These are phyloP conservation scores for Penicillium glabrum DNA, from an alignment of 2,329 filamentous ascomycete species.

Conservation along the genomic window DNA sequence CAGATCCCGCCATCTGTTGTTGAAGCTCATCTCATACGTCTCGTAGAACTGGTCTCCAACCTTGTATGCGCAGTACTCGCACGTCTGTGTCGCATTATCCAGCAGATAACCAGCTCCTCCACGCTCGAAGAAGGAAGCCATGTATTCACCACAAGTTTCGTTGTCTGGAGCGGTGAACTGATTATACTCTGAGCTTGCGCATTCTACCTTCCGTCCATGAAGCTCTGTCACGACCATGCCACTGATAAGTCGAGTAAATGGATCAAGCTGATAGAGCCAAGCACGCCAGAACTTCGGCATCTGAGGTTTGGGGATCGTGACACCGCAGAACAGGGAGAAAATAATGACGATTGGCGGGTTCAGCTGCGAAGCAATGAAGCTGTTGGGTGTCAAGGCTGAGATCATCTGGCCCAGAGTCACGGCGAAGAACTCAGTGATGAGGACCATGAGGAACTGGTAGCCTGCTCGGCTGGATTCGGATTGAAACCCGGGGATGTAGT, in stretches of 20 bases:
- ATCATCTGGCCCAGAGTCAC: constrained; percentile 77
- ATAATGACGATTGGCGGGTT: constrained; percentile 82
- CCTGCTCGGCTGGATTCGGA: constrained; percentile 65
- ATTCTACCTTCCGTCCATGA: constrained; percentile 63
- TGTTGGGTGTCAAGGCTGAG: constrained; percentile 72
- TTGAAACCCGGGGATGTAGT: constrained; percentile 79
- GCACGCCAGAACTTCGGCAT: constrained; percentile 77
- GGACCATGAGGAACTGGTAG: constrained; percentile 82
- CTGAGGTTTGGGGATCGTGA: constrained; percentile 74
- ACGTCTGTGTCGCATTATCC: constrained; percentile 63
- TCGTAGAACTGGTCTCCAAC: constrained; percentile 78
- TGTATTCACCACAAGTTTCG: constrained; percentile 73
- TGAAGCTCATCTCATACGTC: constrained; percentile 65
- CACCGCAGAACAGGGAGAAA: constrained; percentile 84
- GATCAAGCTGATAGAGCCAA: constrained; percentile 81
- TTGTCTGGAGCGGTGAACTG: constrained; percentile 65
- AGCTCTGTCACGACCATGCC: constrained; percentile 79
- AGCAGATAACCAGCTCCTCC: constrained; percentile 73
- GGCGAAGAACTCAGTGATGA: constrained; percentile 81
- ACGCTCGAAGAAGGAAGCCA: constrained; percentile 65
- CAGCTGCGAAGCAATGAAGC: constrained; percentile 75
- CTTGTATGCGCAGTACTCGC: constrained; percentile 79
- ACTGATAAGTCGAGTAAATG: constrained; percentile 77
- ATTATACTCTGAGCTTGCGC: constrained; percentile 63
- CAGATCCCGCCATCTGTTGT: constrained; percentile 74